phyloP scores from a whole-genome alignment of 2,329 filamentous ascomycete species.

The Whalleya microplaca region DNA sequence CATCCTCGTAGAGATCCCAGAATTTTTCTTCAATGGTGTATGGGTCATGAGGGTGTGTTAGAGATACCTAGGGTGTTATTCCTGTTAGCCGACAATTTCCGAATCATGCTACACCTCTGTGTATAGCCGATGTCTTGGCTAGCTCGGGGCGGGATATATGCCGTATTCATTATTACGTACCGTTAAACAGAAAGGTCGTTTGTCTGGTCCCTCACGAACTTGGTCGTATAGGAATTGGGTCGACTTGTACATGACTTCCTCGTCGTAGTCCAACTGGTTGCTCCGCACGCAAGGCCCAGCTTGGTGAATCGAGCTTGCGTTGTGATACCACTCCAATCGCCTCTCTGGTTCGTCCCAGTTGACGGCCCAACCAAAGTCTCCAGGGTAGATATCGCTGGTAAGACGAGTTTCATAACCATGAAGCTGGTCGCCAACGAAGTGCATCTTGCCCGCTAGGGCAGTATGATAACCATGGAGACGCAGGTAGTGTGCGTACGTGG shows the following conservation, averaged over 20 bases:
- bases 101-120: background rate
- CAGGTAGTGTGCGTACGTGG: slow-evolving; percentile 92
- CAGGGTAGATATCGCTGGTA: slow-evolving; percentile 95
- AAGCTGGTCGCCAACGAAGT: slow-evolving; percentile 92
- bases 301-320: slow-evolving; percentile 90
- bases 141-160: background rate
- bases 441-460: slow-evolving; percentile 92
- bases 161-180: slow-evolving; percentile 42
- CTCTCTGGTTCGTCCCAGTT: slow-evolving; percentile 92
- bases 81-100: slow-evolving; percentile 9
- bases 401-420: slow-evolving; percentile 92
- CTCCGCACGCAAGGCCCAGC: slow-evolving; percentile 86
- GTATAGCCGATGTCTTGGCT: background rate
- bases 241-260: slow-evolving; percentile 92
- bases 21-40: slow-evolving; percentile 94
- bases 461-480: slow-evolving; percentile 87
- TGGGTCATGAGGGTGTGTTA: slow-evolving; percentile 93
- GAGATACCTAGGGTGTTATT: slow-evolving; percentile 61
- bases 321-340: slow-evolving; percentile 93
- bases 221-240: slow-evolving; percentile 90
- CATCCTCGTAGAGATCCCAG: slow-evolving; percentile 89
- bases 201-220: slow-evolving; percentile 74
- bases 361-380: slow-evolving; percentile 91
- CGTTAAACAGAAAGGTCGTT: slow-evolving; percentile 84
- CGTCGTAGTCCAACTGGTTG: slow-evolving; percentile 95